Evolutionary conservation across 1,139 yeast genomes (phyloP), one percentile per base, ranked within the genome.

Genomic region (Suhomyces bolitotheri): DNA sequence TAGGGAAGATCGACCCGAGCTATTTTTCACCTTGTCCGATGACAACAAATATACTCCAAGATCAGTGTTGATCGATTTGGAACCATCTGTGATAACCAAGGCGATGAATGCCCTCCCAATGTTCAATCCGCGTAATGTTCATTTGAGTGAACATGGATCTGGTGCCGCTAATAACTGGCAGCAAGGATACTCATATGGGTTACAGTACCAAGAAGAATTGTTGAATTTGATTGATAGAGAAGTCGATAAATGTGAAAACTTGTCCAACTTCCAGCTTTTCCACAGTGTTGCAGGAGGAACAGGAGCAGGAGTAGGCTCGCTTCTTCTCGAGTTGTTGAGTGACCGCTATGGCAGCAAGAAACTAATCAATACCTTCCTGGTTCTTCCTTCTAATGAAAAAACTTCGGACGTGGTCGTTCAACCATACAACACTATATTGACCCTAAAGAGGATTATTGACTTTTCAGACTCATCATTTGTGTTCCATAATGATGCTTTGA

Each of bases 221-320:
- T 52, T 87, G 44, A 92, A 88, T 52, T 78, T 90, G 74, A 74
- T 92, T 29, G 97, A 90, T 54, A 72, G 95, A 41, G 97, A 92
- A 51, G 76, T 90, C 27, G 98, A 92, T 54, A 84, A 87, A 25
- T 84, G 96, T 50, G 98, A 92, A 44, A 83, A 86, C 40, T 66
- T 90, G 37, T 92, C 89, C 44, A 95, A 95, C 5, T 92, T 94
- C 58, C 96, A 89, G 66, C 64, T 92, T 45, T 62, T 90, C 39
- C 98, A 92, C 58, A 87, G 97, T 11, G 95, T 94, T n/a, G 97
- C 97, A 0, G 98, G 98, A 16, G 98, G 98, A 23, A 92, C 98
- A 0, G 98, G 98, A 0, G 85, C 96, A 0, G 98, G 98, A 6
- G 78, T 89, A 28, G 98, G 98, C 0, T 87, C 96, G 0, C 76